Conservation (phyloP, 1,139 yeast genomes). For the Geotrichum histeridarum region DNA sequence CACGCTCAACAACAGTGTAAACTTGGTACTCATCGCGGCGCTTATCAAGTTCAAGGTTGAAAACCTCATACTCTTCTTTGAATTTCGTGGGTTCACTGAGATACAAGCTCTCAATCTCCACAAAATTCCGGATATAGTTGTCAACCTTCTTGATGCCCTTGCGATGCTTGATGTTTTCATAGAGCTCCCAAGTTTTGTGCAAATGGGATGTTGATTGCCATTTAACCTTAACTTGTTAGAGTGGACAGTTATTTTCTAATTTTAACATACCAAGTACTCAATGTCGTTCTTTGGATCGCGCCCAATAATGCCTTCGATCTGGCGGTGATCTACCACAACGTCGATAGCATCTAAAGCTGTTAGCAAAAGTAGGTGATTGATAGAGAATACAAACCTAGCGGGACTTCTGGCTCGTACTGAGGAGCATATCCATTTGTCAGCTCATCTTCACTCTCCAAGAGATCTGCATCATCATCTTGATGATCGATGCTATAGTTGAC, state of each 20-base stretch:
- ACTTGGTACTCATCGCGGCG: constrained; percentile 79
- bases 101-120: constrained; percentile 67
- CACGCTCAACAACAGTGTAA: constrained; percentile 80
- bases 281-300: constrained; percentile 35
- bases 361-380: neutral
- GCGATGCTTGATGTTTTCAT: constrained; percentile 47
- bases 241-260: constrained; percentile 18
- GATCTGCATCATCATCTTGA: constrained; percentile 53
- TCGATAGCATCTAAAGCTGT: constrained; percentile 36
- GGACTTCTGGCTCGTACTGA: constrained; percentile 36
- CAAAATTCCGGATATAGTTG: constrained; percentile 77
- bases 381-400: constrained; percentile 32
- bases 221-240: constrained; percentile 49
- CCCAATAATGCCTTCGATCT: constrained; percentile 26
- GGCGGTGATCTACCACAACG: constrained; percentile 34
- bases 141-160: constrained; percentile 85
- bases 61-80: constrained; percentile 77
- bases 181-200: constrained; percentile 92
- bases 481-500: constrained; percentile 75
- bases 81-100: constrained; percentile 77
- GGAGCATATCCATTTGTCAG: constrained; percentile 36
- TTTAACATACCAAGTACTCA: constrained; percentile 31
- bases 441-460: constrained; percentile 43
- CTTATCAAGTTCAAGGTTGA: constrained; percentile 87
- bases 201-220: constrained; percentile 88